phyloP scores from a whole-genome alignment of 2,329 filamentous ascomycete species.

The Sporothrix globosa region DNA sequence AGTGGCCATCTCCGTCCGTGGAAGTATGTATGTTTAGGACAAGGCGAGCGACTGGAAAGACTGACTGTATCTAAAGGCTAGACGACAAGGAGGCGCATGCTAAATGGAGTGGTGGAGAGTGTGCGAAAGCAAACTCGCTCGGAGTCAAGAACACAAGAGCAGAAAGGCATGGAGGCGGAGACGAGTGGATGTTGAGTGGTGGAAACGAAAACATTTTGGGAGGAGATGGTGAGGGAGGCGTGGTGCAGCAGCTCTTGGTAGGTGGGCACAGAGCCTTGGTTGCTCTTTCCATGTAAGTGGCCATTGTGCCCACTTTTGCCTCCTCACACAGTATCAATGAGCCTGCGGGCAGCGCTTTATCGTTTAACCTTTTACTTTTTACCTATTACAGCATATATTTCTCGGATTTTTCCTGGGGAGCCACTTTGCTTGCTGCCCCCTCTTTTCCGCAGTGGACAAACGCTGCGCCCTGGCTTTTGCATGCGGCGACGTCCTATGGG shows the following conservation, averaged over 20 bases:
- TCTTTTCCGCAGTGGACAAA: slow-evolving; percentile 27
- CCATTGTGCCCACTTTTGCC: neutral
- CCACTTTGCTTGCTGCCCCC: slow-evolving; percentile 9
- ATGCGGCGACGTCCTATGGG: slow-evolving; percentile 47
- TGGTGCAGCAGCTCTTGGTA: slow-evolving; percentile 12
- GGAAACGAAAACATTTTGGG: neutral
- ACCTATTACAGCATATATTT: neutral
- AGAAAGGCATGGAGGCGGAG: neutral
- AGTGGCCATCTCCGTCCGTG: neutral
- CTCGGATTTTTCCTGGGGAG: neutral
- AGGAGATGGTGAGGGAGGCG: slow-evolving; percentile 6
- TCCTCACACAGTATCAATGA: neutral
- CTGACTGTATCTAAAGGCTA: neutral
- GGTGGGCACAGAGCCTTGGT: slow-evolving; percentile 25
- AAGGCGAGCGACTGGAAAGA: neutral
- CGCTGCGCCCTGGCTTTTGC: slow-evolving; percentile 44
- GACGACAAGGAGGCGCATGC: neutral
- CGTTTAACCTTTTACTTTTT: neutral
- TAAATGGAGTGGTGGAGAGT: slow-evolving; percentile 20
- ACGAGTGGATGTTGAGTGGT: slow-evolving; percentile 16
- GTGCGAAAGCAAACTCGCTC: neutral
- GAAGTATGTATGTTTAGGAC: neutral
- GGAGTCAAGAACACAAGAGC: neutral
- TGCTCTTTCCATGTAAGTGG: slow-evolving; percentile 17
- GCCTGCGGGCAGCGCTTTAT: neutral